Evolutionary conservation across 768 basidiomycete species (phyloP).

Genomic region (Termitomyces sp.): DNA sequence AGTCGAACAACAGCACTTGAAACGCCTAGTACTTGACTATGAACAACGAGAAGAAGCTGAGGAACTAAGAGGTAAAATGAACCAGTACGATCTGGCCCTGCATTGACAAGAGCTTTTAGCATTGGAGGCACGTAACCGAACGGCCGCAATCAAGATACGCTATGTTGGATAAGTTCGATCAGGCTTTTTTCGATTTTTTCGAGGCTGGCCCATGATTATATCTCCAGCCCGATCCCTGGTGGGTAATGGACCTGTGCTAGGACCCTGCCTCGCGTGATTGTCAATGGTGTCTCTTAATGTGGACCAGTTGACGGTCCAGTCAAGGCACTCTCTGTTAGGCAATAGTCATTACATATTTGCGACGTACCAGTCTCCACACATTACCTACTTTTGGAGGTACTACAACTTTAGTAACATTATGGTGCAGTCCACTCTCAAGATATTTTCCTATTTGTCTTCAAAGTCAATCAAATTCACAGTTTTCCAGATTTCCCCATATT

Average conservation of each 20-base stretch:
- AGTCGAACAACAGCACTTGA: slow-evolving; percentile 95
- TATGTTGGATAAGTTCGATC: slow-evolving; percentile 48
- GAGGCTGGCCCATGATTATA: not conserved
- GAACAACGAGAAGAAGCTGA: slow-evolving; percentile 87
- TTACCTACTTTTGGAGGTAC: not conserved
- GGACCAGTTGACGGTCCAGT: slow-evolving; percentile 23
- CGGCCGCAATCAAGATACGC: slow-evolving; percentile 70
- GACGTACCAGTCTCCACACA: not conserved
- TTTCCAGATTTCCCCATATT: no score
- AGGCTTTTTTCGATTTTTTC: not conserved
- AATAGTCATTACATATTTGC: not conserved
- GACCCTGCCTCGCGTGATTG: not conserved
- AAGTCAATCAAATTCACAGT: no score
- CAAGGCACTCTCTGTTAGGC: not conserved
- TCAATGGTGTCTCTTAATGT: not conserved
- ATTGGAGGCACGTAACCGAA: slow-evolving; percentile 62
- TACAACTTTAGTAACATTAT: not conserved
- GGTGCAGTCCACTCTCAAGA: not conserved
- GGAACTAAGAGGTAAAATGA: slow-evolving; percentile 60
- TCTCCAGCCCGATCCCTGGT: not conserved
- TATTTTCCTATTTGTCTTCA: not conserved
- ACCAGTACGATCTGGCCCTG: not conserved
- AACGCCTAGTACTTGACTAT: slow-evolving; percentile 89
- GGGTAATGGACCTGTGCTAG: not conserved
- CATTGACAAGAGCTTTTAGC: slow-evolving; percentile 29